Evolutionary conservation across 805 yeast species (phyloP).

Genomic region (Metschnikowia chrysomelidarum): DNA sequence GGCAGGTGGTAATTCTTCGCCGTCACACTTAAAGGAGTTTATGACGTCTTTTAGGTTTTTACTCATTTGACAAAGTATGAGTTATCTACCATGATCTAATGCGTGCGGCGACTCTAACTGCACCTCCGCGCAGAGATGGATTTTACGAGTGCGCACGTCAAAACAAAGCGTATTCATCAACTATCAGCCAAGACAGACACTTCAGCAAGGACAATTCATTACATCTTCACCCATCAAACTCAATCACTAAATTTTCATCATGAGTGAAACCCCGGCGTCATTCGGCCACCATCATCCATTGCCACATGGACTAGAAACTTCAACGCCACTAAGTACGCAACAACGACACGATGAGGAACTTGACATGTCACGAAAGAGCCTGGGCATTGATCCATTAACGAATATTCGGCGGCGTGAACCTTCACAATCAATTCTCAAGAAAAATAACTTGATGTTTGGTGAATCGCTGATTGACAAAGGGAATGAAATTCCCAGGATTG

Average conservation of each 20-base stretch:
- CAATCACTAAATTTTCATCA: too few relatives aligned
- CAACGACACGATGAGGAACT: background rate
- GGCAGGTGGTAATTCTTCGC: background rate
- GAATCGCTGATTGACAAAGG: constrained; percentile 10
- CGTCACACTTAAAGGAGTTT: constrained; percentile 10
- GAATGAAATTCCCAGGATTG: constrained; percentile 5
- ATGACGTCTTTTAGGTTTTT: constrained; percentile 11
- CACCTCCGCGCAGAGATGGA: constrained; percentile 9
- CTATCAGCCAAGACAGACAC: too few relatives aligned
- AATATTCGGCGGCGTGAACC: background rate
- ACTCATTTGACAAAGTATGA: too few relatives aligned
- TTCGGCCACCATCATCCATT: constrained; percentile 7
- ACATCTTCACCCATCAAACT: too few relatives aligned
- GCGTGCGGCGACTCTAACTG: constrained; percentile 8
- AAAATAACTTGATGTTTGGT: background rate
- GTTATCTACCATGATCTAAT: too few relatives aligned
- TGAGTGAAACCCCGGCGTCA: constrained; percentile 1
- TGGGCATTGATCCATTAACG: background rate
- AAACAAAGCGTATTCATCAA: too few relatives aligned
- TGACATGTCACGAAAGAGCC: background rate
- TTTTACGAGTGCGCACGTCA: constrained; percentile 2
- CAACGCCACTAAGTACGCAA: constrained; percentile 20
- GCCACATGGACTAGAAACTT: constrained; percentile 18
- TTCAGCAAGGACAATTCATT: too few relatives aligned
- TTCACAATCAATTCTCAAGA: constrained; percentile 8